Base-by-base conservation (phyloP, 1,284 basidiomycete species). In the Phellopilus nigrolimitatus region DNA sequence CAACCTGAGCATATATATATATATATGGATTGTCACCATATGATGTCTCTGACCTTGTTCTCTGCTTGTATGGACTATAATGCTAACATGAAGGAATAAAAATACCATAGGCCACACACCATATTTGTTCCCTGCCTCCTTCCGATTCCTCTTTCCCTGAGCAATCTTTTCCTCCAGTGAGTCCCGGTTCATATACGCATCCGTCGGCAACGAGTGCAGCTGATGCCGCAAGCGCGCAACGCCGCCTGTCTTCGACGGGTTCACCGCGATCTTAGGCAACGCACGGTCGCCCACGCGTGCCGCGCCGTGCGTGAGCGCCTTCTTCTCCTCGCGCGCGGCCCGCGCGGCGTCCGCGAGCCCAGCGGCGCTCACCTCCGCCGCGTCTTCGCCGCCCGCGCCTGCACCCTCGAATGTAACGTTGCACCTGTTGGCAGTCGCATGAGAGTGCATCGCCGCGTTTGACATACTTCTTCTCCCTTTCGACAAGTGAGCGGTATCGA, bases 91-190 rank as follows among this genome's bases (percentile, higher is more conserved):
- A n/a, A n/a, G n/a, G n/a, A n/a, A n/a, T n/a, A n/a, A n/a, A n/a
- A n/a, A n/a, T n/a, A n/a, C n/a, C n/a, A 50, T 33, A 27, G 22
- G n/a, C 30, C 10, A 56, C 76, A 55, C 56, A 84, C 88, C 88
- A 58, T 91, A 91, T 71, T 90, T 91, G 65, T 88, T 90, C 6
- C 88, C 88, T 0, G 88, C 87, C 62, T 91, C 88, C 62, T 90
- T 91, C 56, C 88, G 75, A 61, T 91, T 91, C 59, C 86, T 73
- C 54, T 81, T 75, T 1, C 84, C 88, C 63, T 87, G 79, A 0
- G 88, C 88, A 59, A 91, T 88, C 68, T 69, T 80, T 57, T 90
- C 88, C 62, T 91, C 88, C 57, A 91, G 60, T 0, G 76, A 78
- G 55, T 89, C 88, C 30, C 88, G 77, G 60, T 90, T 90, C 62